Percentiles rank a stretch among this genome's conserved stretches.
phyloP scores from a whole-genome alignment of 1,139 yeast species.

The Zygoascus meyerae region DNA sequence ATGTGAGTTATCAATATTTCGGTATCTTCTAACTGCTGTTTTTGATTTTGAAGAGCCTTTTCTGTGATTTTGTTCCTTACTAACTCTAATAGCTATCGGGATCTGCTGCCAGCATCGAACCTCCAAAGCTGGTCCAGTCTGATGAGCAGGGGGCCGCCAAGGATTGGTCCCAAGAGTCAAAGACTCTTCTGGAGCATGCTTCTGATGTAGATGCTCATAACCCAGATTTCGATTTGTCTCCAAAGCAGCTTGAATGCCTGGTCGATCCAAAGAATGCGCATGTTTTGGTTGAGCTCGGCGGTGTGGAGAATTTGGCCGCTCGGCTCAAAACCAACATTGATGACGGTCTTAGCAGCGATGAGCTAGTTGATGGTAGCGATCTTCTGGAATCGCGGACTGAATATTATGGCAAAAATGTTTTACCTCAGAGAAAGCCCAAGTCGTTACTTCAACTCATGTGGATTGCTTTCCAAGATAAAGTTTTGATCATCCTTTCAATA shows the following conservation, averaged over 20 bases:
- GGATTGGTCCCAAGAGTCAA: constrained; percentile 9
- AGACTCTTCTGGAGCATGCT: background rate
- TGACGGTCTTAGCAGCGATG: constrained; percentile 27
- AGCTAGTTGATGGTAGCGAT: constrained; percentile 20
- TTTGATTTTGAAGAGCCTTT: background rate
- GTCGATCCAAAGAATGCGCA: constrained; percentile 39
- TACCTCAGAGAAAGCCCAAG: constrained; percentile 68
- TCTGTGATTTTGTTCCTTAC: background rate
- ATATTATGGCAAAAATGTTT: constrained; percentile 58
- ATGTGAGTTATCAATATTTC: constrained; percentile 9
- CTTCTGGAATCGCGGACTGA: constrained; percentile 33
- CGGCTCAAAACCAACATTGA: constrained; percentile 30
- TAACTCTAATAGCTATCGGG: background rate
- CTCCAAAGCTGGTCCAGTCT: background rate
- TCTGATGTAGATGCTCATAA: background rate
- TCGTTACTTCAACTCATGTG: constrained; percentile 62
- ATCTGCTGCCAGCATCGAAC: background rate
- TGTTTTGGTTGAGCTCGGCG: constrained; percentile 29
- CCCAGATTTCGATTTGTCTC: constrained; percentile 11
- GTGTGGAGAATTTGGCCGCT: constrained; percentile 28
- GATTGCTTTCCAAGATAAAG: constrained; percentile 89
- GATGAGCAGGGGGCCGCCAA: background rate
- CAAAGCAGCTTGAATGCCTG: constrained; percentile 33
- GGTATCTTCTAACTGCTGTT: background rate
- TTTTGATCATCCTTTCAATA: constrained; percentile 69